These are phyloP conservation scores for Phalaenopsis aphrodite DNA, from an alignment of 106 monocot species.

Conservation along the genomic window DNA sequence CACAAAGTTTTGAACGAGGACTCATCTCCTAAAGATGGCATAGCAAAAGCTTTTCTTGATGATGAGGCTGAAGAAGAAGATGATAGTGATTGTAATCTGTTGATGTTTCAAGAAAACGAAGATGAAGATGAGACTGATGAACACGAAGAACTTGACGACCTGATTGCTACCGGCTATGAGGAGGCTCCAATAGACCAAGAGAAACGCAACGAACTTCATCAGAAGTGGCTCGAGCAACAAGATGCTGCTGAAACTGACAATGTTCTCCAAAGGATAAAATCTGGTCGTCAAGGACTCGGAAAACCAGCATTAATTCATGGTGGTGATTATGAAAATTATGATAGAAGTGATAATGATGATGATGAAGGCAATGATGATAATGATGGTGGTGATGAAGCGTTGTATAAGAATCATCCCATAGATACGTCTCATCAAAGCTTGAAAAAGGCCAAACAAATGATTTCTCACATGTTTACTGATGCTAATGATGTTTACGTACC, in stretches of 20 bases:
- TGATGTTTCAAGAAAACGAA: conserved; percentile 63
- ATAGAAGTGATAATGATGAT: conserved; percentile 30
- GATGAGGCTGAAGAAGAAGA: conserved; percentile 98
- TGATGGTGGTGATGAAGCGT: conserved; percentile 20
- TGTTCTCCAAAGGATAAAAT: conserved; percentile 59
- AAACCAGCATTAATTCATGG: conserved; percentile 14
- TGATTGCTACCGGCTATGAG: conserved; percentile 70
- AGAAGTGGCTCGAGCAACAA: conserved; percentile 89
- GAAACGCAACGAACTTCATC: conserved; percentile 79
- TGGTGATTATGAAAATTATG: conserved; percentile 23
- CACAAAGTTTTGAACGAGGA: conserved; percentile 14
- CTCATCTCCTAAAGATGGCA: conserved; percentile 25
- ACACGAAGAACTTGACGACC: conserved; percentile 51
- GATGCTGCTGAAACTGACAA: conserved; percentile 79
- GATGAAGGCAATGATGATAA: conserved; percentile 17
- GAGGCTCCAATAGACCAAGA: conserved; percentile 67
- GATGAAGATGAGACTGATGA: conserved; percentile 60
- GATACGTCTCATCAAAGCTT: conserved; percentile 21
- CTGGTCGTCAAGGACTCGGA: conserved; percentile 20
- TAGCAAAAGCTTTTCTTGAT: conserved; percentile 75
- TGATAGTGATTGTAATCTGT: conserved; percentile 66
- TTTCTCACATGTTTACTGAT: conserved; percentile 76
- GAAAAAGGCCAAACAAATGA: conserved; percentile 65
- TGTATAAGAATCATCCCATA: conserved; percentile 18
- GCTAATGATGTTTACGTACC: conserved; percentile 46